Percentiles rank a stretch among this genome's conserved stretches.
Evolutionary conservation across 257 asterid species (phyloP).

Genomic region (Solanum peruvianum): DNA sequence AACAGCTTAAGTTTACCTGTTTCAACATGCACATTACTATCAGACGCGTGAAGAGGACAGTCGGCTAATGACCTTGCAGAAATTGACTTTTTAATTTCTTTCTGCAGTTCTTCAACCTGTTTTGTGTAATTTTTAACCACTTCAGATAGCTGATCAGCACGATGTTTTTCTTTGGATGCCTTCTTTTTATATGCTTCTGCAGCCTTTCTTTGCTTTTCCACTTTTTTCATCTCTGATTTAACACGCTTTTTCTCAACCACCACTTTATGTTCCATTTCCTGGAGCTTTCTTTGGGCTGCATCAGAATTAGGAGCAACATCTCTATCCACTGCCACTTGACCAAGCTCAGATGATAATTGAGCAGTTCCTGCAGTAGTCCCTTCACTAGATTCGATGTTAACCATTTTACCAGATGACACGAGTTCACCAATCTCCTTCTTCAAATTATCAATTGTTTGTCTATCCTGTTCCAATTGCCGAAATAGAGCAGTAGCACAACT

Average conservation of each 20-base stretch:
- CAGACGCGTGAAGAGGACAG: slow-evolving; percentile 13
- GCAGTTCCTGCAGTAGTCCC: slow-evolving; percentile 5
- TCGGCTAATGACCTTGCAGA: slow-evolving; percentile 19
- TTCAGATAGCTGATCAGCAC: slow-evolving; percentile 37
- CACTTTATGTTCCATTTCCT: slow-evolving; percentile 28
- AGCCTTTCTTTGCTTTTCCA: slow-evolving; percentile 41
- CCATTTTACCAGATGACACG: slow-evolving; percentile 19
- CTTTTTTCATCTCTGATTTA: slow-evolving; percentile 46
- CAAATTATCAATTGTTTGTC: slow-evolving; percentile 22
- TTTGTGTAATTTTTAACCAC: slow-evolving; percentile 43
- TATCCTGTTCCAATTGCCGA: slow-evolving; percentile 43
- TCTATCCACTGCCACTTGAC: slow-evolving; percentile 9
- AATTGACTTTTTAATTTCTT: slow-evolving; percentile 32
- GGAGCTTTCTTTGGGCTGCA: slow-evolving; percentile 23
- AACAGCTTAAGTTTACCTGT: slow-evolving; percentile 40
- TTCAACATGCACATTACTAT: slow-evolving; percentile 17
- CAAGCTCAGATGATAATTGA: slow-evolving; percentile 7
- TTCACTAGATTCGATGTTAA: slow-evolving; percentile 7
- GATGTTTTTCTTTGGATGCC: slow-evolving; percentile 41
- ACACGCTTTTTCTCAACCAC: slow-evolving; percentile 29
- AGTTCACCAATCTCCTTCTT: slow-evolving; percentile 29
- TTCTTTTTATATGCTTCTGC: slow-evolving; percentile 38
- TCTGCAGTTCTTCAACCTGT: slow-evolving; percentile 42
- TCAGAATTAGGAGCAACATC: slow-evolving; percentile 7
- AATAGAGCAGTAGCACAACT: slow-evolving; percentile 38